Evolutionary conservation across 1,284 basidiomycete genomes (phyloP), one percentile per base, ranked within the genome.

Genomic region (Apiotrichum veenhuisii): DNA sequence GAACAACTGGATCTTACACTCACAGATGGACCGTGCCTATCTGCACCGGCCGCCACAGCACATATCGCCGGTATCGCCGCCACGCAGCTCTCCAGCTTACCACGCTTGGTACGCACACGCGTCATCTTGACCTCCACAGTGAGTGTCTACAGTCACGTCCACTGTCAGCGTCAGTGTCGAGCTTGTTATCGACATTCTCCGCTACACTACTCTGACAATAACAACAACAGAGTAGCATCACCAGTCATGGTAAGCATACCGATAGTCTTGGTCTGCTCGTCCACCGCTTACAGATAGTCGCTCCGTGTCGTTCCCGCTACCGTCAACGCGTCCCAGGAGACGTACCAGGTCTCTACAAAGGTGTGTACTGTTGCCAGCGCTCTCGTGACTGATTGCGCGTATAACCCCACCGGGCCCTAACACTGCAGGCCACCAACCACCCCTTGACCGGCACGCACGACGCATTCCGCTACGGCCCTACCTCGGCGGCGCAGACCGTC

Each of bases 371-470:
- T 10, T 15, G 20, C 36, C 46, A n/a, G 2, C 49, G 20, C 44
- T 12, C 9, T 38, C 17, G 34, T 27, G 1, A 37, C 50, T 50
- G 17, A 30, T 41, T 14, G 30, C 5, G 30, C 12, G 30, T 30
- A 7, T 30, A 30, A 7, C 7, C 30, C 5, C 30, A 30, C 5
- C 7, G 12, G 7, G 30, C 12, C 30, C 30, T 30, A 30, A 30
- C 30, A 7, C 30, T 30, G 25, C 52, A 76, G 70, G 64, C 68
- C 1, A 75, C 72, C 22, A 71, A 73, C 20, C 74, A 77, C 59
- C 68, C 73, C 34, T 46, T 65, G 22, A 70, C 68, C 30, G 75
- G 74, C 37, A 67, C 67, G 5, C 73, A 75, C 56, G 75, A 77
- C 58, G 65, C 74, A 1, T 71, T 77, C 59, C 64, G 75, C 55